phyloP scores from a whole-genome alignment of 352 stramenopile species.

The Globisporangium nodosum region DNA sequence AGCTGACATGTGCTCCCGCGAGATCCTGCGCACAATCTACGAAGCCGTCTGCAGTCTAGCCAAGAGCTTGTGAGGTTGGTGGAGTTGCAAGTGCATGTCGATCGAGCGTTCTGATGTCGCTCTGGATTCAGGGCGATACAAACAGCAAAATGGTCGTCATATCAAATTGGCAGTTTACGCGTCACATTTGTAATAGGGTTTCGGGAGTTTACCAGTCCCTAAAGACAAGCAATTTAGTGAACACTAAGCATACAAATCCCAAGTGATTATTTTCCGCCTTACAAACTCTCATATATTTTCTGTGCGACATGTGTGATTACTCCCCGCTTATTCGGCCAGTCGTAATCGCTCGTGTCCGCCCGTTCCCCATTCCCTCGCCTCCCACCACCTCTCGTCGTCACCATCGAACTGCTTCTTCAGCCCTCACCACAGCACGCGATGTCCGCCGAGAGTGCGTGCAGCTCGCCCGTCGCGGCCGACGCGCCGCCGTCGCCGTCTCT shows the following conservation, averaged over 20 bases:
- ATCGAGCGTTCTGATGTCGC: too few species aligned
- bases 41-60: slow-evolving; percentile 4
- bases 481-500: not conserved
- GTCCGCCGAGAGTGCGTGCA: not conserved
- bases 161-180: not conserved
- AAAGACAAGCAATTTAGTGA: not conserved
- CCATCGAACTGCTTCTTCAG: too few species aligned
- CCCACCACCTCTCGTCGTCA: too few species aligned
- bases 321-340: not conserved
- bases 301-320: not conserved
- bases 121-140: too few species aligned
- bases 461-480: not conserved
- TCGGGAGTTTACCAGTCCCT: not conserved
- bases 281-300: too few species aligned
- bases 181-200: too few species aligned
- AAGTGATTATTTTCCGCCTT: too few species aligned
- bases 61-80: not conserved
- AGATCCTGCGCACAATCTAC: slow-evolving; percentile 15
- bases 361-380: too few species aligned
- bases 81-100: too few species aligned
- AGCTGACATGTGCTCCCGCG: slow-evolving; percentile 15
- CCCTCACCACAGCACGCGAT: not conserved
- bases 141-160: too few species aligned
- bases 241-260: not conserved
- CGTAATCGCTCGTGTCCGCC: not conserved